A percentile compares a stretch with the other conserved stretches of the same genome.
These are phyloP conservation scores for Venturia effusa DNA, from an alignment of 2,329 filamentous ascomycete species.

Conservation along the genomic window DNA sequence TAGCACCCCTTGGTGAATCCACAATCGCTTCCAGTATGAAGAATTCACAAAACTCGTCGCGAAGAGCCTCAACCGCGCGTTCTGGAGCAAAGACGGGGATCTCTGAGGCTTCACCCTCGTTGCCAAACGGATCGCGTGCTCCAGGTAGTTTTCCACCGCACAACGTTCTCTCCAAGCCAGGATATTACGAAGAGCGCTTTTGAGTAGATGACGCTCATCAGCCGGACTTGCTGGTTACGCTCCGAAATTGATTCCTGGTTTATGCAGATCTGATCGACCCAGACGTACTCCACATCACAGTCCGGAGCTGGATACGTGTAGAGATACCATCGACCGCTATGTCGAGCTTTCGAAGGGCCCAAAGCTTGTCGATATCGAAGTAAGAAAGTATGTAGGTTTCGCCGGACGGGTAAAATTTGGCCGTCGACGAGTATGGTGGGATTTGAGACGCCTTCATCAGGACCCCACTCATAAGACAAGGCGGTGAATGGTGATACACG, in stretches of 20 bases:
- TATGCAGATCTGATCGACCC: conserved; percentile 4
- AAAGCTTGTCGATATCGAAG: neutral
- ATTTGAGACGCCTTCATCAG: neutral
- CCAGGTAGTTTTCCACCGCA: neutral
- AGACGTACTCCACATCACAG: neutral
- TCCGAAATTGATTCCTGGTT: neutral
- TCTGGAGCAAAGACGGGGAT: neutral
- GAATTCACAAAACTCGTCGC: neutral
- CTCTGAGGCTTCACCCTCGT: neutral
- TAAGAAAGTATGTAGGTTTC: neutral
- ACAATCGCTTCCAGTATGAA: neutral
- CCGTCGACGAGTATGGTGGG: neutral
- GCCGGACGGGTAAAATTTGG: neutral
- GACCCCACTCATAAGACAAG: neutral
- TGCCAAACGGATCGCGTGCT: neutral
- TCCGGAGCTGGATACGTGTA: neutral
- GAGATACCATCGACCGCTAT: neutral
- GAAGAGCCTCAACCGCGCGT: neutral
- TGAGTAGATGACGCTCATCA: conserved; percentile 2
- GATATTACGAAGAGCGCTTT: neutral
- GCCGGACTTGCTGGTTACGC: neutral
- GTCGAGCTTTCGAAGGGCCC: neutral
- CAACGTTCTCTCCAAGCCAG: neutral
- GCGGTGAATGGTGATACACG: neutral
- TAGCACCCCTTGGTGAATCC: conserved; percentile 1